Percentiles rank a stretch among this genome's conserved stretches.
These are phyloP conservation scores for Plectranthus barbatus DNA, from an alignment of 257 asterid species.

Conservation along the genomic window DNA sequence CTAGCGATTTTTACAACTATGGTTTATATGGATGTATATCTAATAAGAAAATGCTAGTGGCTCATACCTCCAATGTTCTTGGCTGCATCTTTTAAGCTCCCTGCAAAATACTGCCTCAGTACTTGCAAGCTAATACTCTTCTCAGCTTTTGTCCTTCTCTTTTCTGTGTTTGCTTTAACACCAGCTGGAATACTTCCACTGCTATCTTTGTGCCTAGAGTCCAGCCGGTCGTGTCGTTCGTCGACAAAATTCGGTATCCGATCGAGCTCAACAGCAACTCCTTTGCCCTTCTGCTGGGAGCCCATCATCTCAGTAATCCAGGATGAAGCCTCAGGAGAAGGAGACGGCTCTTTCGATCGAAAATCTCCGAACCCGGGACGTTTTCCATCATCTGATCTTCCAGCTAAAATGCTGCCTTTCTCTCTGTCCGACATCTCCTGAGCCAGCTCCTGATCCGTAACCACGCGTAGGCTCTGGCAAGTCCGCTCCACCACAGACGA, in stretches of 20 bases:
- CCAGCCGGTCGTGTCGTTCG: conserved; percentile 24
- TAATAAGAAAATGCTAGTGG: neutral
- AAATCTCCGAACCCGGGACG: conserved; percentile 11
- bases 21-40: no score
- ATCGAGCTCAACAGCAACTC: conserved; percentile 28
- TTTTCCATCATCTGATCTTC: conserved; percentile 16
- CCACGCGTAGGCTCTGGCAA: conserved; percentile 53
- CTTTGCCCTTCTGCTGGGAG: conserved; percentile 42
- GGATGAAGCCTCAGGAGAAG: conserved; percentile 26
- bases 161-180: conserved; percentile 35
- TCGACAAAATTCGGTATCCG: conserved; percentile 14
- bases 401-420: conserved; percentile 8
- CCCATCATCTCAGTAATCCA: conserved; percentile 37
- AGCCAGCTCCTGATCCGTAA: conserved; percentile 52
- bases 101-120: conserved; percentile 63
- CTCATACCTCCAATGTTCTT: conserved; percentile 67
- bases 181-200: conserved; percentile 24
- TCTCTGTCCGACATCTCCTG: conserved; percentile 31
- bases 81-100: conserved; percentile 86
- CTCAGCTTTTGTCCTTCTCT: conserved; percentile 52
- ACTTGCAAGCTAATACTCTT: conserved; percentile 65
- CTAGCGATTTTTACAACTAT: no score
- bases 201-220: conserved; percentile 27
- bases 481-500: conserved; percentile 48
- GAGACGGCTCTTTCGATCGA: conserved; percentile 11